Percentiles rank a stretch among this genome's conserved stretches.
Conservation (phyloP, 2,329 filamentous ascomycete genomes). For the Pyrenochaeta sp. region DNA sequence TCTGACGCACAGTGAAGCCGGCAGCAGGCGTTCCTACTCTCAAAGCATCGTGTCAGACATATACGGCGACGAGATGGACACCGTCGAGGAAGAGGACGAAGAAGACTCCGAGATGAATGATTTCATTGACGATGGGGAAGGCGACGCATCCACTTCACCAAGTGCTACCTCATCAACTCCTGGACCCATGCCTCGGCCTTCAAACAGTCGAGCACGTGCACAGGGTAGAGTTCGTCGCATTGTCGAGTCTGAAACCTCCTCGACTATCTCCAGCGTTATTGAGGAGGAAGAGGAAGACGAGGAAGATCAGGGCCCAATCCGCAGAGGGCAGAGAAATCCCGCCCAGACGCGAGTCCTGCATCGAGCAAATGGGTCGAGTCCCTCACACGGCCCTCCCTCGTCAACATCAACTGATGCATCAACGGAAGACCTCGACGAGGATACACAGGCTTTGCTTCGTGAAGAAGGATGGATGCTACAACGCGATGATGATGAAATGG, state of each 20-base stretch:
- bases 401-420: slow-evolving; percentile 48
- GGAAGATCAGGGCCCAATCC: slow-evolving; percentile 48
- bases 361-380: slow-evolving; percentile 46
- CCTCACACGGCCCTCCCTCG: slow-evolving; percentile 40
- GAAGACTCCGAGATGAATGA: slow-evolving; percentile 54
- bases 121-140: slow-evolving; percentile 51
- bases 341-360: slow-evolving; percentile 40
- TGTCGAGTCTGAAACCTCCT: slow-evolving; percentile 51
- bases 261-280: slow-evolving; percentile 44
- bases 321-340: slow-evolving; percentile 42
- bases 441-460: slow-evolving; percentile 46
- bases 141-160: slow-evolving; percentile 31
- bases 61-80: slow-evolving; percentile 53
- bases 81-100: slow-evolving; percentile 54
- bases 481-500: slow-evolving; percentile 51
- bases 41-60: slow-evolving; percentile 53
- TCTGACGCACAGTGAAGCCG: slow-evolving; percentile 53
- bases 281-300: slow-evolving; percentile 50
- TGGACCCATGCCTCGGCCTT: slow-evolving; percentile 41
- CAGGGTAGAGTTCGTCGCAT: slow-evolving; percentile 44
- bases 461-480: slow-evolving; percentile 50
- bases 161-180: slow-evolving; percentile 41
- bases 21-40: slow-evolving; percentile 51
- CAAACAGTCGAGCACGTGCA: slow-evolving; percentile 26
- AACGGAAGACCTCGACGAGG: slow-evolving; percentile 50